Evolutionary conservation across 805 yeast species (phyloP).

Genomic region (Pichia sporocuriosa): DNA sequence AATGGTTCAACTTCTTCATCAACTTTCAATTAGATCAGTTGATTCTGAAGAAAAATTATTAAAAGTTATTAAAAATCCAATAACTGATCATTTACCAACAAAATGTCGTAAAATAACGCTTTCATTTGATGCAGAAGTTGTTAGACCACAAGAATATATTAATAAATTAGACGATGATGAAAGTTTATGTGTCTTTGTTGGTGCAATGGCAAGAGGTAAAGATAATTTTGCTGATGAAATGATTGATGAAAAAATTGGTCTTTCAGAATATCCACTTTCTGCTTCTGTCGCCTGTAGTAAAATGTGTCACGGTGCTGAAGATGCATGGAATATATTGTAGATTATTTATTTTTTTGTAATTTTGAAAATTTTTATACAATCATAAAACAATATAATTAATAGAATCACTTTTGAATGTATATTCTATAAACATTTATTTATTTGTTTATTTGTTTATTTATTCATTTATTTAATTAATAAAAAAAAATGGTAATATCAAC

Average conservation of each 20-base stretch:
- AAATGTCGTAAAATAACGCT: conserved; percentile 91
- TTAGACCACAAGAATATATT: conserved; percentile 84
- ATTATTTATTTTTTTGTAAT: background rate
- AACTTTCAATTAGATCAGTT: conserved; percentile 87
- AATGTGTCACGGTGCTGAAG: conserved; percentile 98
- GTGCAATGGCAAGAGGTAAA: conserved; percentile 98
- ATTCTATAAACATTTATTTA: too few species aligned
- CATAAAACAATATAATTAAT: too few species aligned
- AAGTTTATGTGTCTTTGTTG: conserved; percentile 95
- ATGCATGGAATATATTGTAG: conserved; percentile 81
- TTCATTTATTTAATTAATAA: too few species aligned
- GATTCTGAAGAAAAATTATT: conserved; percentile 91
- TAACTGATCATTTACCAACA: conserved; percentile 93
- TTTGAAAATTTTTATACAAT: too few species aligned
- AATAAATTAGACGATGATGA: conserved; percentile 75
- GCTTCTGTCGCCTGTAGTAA: conserved; percentile 98
- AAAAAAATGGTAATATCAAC: too few species aligned
- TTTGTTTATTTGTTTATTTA: too few species aligned
- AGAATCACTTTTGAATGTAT: too few species aligned
- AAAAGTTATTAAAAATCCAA: conserved; percentile 93
- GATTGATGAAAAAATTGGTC: conserved; percentile 93
- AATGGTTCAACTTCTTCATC: conserved; percentile 94
- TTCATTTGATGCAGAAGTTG: conserved; percentile 85
- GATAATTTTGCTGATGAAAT: conserved; percentile 96
- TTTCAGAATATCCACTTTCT: conserved; percentile 89